These are phyloP conservation scores for Geosmithia morbida DNA, from an alignment of 2,329 filamentous ascomycete genomes.

Conservation along the genomic window DNA sequence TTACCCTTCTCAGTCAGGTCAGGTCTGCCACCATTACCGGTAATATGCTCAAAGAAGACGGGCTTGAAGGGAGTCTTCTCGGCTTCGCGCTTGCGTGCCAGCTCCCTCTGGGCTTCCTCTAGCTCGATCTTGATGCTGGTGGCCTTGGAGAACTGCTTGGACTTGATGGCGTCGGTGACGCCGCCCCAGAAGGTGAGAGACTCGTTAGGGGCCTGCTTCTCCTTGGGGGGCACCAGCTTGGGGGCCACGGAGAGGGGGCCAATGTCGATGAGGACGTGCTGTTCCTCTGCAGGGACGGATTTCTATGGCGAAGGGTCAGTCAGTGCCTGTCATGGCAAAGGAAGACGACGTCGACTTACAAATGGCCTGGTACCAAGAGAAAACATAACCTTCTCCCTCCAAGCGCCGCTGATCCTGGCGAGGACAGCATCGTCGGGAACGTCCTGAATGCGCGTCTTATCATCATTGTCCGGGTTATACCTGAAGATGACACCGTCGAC, in stretches of 20 bases:
- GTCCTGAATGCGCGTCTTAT: slow-evolving; percentile 65
- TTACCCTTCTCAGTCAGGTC: slow-evolving; percentile 39
- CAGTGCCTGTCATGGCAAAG: too few species aligned
- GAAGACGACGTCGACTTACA: slow-evolving; percentile 45
- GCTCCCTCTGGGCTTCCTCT: slow-evolving; percentile 78
- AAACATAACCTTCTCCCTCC: slow-evolving; percentile 59
- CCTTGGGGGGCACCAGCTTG: slow-evolving; percentile 65
- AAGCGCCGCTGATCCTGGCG: slow-evolving; percentile 68
- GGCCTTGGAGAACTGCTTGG: slow-evolving; percentile 72
- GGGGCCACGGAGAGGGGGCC: slow-evolving; percentile 64
- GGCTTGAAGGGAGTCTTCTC: slow-evolving; percentile 62
- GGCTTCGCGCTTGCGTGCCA: slow-evolving; percentile 65
- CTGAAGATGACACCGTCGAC: slow-evolving; percentile 84
- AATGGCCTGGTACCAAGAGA: slow-evolving; percentile 44
- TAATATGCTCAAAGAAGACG: slow-evolving; percentile 64
- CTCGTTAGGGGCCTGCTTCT: slow-evolving; percentile 77
- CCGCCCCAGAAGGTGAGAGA: slow-evolving; percentile 75
- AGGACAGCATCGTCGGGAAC: slow-evolving; percentile 76
- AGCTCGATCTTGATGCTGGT: slow-evolving; percentile 82
- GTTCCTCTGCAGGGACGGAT: slow-evolving; percentile 37
- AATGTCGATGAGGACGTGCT: slow-evolving; percentile 73
- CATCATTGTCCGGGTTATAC: slow-evolving; percentile 78
- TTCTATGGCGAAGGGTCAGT: slow-evolving; percentile 12
- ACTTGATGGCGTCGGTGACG: slow-evolving; percentile 73
- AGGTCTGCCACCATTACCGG: slow-evolving; percentile 39